A percentile compares a stretch with the other conserved stretches of the same genome.
Conservation (phyloP, 345 rosid species). For the Balakata baccata region DNA sequence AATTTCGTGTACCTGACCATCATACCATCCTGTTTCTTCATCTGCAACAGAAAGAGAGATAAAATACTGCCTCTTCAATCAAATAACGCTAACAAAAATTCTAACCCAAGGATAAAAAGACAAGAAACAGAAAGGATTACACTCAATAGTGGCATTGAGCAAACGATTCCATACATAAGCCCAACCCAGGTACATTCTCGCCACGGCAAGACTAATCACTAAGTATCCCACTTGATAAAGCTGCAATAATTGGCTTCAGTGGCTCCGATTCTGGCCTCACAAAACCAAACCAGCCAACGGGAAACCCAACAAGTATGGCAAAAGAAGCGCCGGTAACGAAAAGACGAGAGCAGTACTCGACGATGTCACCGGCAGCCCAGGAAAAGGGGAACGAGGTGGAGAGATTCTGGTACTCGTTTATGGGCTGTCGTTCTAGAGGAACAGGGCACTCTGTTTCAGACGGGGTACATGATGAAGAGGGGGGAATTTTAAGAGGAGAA, state of each 20-base stretch:
- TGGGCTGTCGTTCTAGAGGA: constrained; percentile 76
- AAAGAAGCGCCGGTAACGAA: constrained; percentile 71
- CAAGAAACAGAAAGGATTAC: constrained; percentile 25
- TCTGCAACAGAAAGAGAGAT: constrained; percentile 40
- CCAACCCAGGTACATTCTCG: constrained; percentile 97
- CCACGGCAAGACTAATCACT: constrained; percentile 78
- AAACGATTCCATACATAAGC: constrained; percentile 92
- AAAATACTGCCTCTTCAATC: background rate
- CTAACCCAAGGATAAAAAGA: background rate
- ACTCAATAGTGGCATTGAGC: constrained; percentile 96
- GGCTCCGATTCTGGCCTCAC: constrained; percentile 67
- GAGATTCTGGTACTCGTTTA: constrained; percentile 78
- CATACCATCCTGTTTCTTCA: constrained; percentile 98
- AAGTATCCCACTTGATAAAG: constrained; percentile 68
- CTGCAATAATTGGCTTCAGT: constrained; percentile 48
- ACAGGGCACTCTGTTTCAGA: constrained; percentile 83
- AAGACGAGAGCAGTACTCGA: constrained; percentile 54
- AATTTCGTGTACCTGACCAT: constrained; percentile 66
- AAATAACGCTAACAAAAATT: background rate
- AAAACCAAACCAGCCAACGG: constrained; percentile 82
- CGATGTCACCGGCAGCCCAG: constrained; percentile 64
- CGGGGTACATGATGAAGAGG: constrained; percentile 37
- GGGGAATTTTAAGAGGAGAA: too few species aligned
- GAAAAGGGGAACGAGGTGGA: constrained; percentile 83
- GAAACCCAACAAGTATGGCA: constrained; percentile 61